Evolutionary conservation across 2,329 filamentous ascomycete species (phyloP), one percentile per base, ranked within the genome.

Genomic region (Colletotrichum sp.): DNA sequence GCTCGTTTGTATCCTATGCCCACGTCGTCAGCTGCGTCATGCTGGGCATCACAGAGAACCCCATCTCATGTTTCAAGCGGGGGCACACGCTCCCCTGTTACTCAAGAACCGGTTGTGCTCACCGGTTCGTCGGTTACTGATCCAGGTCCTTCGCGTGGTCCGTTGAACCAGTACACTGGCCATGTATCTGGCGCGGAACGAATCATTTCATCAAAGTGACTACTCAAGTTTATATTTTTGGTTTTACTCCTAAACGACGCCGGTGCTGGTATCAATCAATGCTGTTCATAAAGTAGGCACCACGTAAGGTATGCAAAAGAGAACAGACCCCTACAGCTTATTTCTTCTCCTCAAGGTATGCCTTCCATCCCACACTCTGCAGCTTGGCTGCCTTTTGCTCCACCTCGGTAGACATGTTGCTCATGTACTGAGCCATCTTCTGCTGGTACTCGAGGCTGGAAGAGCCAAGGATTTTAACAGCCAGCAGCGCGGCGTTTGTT

Each of bases 401-500:
- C 3, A 95, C 94, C 80, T 93, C 92, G 72, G 87, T 86, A 82
- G 90, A 90, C 86, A 94, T 93, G 9, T 90, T 87, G 67, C 87
- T 84, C 82, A 92, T 90, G 81, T 94, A 95, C 21, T 87, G 84
- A 77, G 88, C 88, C 86, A 94, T 87, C 79, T 88, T 88, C 74
- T 89, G 84, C 66, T 87, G 84, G n/a, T 94, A 87, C n/a, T 85
- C 87, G 16, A 86, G 84, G 73, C 93, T 90, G 48, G 86, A 87
- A 5, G 90, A 84, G 5, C 93, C 93, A 5, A 96, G 83, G 39
- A 95, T 93, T 21, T 93, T 87, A 24, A 93, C 89, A 0, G 94
- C 94, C n/a, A 95, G 85, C 21, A 95, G 86, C 1, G 92, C 94
- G 1, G 94, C 94, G 80, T 96, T 96, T 71, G 93, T 93, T 28